A percentile compares a stretch with the other conserved stretches of the same genome.
Conservation (phyloP, 2,329 filamentous ascomycete species). For the Coniochaeta pulveracea region DNA sequence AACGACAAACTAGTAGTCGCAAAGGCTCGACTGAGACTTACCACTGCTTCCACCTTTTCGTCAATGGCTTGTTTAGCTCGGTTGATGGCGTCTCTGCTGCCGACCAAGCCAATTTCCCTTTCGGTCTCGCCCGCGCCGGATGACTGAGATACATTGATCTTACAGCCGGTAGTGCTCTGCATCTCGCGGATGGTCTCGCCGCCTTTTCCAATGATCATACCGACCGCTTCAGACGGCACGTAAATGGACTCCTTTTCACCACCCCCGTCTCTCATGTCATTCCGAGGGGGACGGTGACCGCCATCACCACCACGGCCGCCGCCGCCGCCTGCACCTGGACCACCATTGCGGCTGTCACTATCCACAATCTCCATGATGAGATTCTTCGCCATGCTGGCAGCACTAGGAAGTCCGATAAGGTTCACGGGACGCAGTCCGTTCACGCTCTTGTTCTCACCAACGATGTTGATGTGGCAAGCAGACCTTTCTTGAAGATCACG, state of each 20-base stretch:
- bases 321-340: constrained; percentile 18
- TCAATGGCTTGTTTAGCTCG: constrained; percentile 77
- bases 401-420: constrained; percentile 67
- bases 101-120: constrained; percentile 78
- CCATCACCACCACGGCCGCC: constrained; percentile 20
- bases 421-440: constrained; percentile 86
- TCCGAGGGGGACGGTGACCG: constrained; percentile 17
- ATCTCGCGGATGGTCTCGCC: constrained; percentile 92
- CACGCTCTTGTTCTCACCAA: constrained; percentile 84
- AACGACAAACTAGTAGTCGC: not conserved
- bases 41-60: constrained; percentile 84
- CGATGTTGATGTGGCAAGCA: constrained; percentile 93
- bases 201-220: constrained; percentile 93
- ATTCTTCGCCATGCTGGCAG: constrained; percentile 70
- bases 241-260: constrained; percentile 66
- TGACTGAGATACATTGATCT: constrained; percentile 85
- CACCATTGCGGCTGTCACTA: constrained; percentile 56
- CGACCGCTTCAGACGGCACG: constrained; percentile 82
- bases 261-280: constrained; percentile 25
- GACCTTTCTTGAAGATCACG: constrained; percentile 83
- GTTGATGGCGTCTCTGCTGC: constrained; percentile 64
- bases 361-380: constrained; percentile 91
- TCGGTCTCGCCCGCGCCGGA: constrained; percentile 67
- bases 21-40: too few relatives aligned
- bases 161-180: constrained; percentile 79